A percentile compares a stretch with the other conserved stretches of the same genome.
These are phyloP conservation scores for Starmerella geochares DNA, from an alignment of 805 yeast genomes.

Conservation along the genomic window DNA sequence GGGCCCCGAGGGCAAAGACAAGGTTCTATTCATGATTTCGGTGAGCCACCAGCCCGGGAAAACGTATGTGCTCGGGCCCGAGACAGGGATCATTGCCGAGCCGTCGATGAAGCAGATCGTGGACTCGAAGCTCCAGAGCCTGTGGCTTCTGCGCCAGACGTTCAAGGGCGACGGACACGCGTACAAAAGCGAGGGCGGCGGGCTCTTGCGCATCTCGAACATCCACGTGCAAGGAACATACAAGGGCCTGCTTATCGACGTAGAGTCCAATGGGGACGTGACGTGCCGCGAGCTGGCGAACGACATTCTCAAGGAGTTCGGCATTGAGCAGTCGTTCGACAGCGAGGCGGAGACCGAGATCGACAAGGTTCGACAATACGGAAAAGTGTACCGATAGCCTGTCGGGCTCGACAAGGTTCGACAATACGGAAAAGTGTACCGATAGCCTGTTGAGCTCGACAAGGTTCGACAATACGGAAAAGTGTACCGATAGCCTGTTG, in stretches of 20 bases:
- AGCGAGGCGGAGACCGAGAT: constrained; percentile 4
- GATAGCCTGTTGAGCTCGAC: constrained; percentile 8
- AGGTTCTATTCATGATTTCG: constrained; percentile 29
- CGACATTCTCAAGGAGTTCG: constrained; percentile 8
- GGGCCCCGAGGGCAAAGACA: constrained; percentile 12
- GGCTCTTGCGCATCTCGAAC: constrained; percentile 53
- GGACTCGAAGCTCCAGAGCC: constrained; percentile 48
- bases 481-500: constrained; percentile 15
- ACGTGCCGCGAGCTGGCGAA: constrained; percentile 16
- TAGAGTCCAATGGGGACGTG: constrained; percentile 28
- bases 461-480: constrained; percentile 10
- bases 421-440: constrained; percentile 17
- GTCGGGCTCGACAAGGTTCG: constrained; percentile 8
- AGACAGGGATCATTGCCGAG: constrained; percentile 31
- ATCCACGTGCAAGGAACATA: constrained; percentile 65
- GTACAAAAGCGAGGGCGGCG: constrained; percentile 44
- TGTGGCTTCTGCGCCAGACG: constrained; percentile 61
- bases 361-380: constrained; percentile 11
- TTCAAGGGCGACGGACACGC: constrained; percentile 66
- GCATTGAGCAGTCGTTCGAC: constrained; percentile 5
- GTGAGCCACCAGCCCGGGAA: constrained; percentile 28
- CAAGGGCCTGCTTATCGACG: constrained; percentile 57
- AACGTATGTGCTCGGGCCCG: constrained; percentile 26
- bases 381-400: too few species aligned
- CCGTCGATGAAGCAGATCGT: constrained; percentile 45